Evolutionary conservation across 495 filamentous ascomycete genomes (phyloP).

Genomic region (Mycothermus thermophilus): DNA sequence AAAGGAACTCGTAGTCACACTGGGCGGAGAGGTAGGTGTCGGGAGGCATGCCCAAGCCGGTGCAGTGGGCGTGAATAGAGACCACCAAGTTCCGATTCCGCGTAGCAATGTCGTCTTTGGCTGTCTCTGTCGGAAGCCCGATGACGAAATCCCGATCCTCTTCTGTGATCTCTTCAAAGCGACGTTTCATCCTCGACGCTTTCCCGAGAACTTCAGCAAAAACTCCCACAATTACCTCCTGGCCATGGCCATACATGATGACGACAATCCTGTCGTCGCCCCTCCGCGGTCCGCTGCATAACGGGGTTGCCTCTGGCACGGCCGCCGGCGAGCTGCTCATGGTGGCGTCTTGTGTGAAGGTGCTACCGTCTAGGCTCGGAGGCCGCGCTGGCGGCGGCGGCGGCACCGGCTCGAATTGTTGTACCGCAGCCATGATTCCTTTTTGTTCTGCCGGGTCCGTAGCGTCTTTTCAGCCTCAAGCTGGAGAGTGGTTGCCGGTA

Average conservation of each 20-base stretch:
- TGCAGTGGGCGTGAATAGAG: constrained; percentile 59
- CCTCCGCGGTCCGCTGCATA: constrained; percentile 23
- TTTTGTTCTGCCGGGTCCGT: no score
- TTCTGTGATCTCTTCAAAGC: constrained; percentile 36
- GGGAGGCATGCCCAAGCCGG: constrained; percentile 52
- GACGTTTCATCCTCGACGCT: constrained; percentile 41
- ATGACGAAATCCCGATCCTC: constrained; percentile 42
- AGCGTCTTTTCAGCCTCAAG: no score
- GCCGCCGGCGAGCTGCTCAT: constrained; percentile 18
- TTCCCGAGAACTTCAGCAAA: constrained; percentile 59
- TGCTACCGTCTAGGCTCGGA: constrained; percentile 16
- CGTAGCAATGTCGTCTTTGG: constrained; percentile 37
- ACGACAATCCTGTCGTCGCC: constrained; percentile 43
- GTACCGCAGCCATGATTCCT: constrained; percentile 14
- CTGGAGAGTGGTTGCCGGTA: no score
- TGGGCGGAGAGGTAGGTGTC: constrained; percentile 46
- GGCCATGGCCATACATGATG: constrained; percentile 45
- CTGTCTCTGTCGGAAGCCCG: constrained; percentile 39
- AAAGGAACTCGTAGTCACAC: constrained; percentile 75
- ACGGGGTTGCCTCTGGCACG: constrained; percentile 13
- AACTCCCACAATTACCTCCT: constrained; percentile 51
- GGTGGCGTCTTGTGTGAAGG: constrained; percentile 12
- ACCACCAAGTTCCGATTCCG: constrained; percentile 39
- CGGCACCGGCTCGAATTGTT: constrained; percentile 26
- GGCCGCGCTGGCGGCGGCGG: constrained; percentile 21